Base-by-base conservation (phyloP, 208 protist species). In the Spongospora subterranea region DNA sequence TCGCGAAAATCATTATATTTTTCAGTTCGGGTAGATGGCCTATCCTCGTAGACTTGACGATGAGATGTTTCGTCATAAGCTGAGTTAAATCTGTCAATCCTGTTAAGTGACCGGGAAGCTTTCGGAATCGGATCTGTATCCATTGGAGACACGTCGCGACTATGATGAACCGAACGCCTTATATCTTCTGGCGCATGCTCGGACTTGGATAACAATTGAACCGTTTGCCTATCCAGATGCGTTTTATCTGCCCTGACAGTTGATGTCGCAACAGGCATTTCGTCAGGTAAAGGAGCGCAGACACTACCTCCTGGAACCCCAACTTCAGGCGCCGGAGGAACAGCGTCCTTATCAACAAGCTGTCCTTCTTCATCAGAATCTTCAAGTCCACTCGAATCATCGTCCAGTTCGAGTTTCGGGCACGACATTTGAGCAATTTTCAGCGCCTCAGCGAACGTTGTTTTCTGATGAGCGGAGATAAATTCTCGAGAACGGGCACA, bases 341-440 rank as follows among this genome's bases (percentile, higher is more conserved):
- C 50, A 60, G 6, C 50, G 50, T 60, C 50, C 13, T 60, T 24
- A n/a, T 43, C 71, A 29, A 29, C 17, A 17, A 65, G 20, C 54
- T 65, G 20, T 17, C 54, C 54, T 65, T 65, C 54, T 29, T 65
- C 54, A 35, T 82, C 71, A n/a, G 17, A 39, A 82, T 82, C 71
- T 43, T 82, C 71, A 6, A 82, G n/a, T 6, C 71, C 71, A 43
- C 71, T 82, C 35, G 71, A 82, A 82, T 82, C 71, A n/a, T 82
- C 71, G 35, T 82, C 71, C 17, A 6, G 6, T 35, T 82, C 71
- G 35, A 82, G 35, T 13, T 35, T 6, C n/a, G 17, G 35, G 35
- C 71, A 13, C 71, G 71, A 82, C 71, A 17, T 20, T n/a, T 82
- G 35, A 35, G 71, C 71, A n/a, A 82, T 35, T 43, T 43, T 35